Evolutionary conservation across 441 rosid genomes (phyloP).

Genomic region (Hura crepitans): DNA sequence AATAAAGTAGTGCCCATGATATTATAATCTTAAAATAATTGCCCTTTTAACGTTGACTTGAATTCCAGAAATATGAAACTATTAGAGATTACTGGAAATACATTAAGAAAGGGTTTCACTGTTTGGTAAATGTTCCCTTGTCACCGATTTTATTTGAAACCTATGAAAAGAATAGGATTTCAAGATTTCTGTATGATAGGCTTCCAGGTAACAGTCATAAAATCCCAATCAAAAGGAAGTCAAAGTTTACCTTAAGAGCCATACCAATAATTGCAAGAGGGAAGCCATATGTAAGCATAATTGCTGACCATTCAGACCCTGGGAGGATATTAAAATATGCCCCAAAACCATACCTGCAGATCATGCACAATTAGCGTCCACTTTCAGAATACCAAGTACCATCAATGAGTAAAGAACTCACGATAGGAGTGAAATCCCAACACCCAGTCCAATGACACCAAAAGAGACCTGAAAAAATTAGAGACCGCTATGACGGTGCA

Average conservation of each 20-base stretch:
- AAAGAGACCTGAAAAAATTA: constrained; percentile 62
- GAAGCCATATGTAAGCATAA: constrained; percentile 92
- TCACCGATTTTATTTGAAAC: neutral
- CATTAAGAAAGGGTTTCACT: neutral
- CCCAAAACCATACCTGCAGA: constrained; percentile 79
- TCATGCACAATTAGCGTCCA: constrained; percentile 17
- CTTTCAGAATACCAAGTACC: constrained; percentile 1
- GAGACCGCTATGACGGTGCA: neutral
- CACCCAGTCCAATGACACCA: constrained; percentile 78
- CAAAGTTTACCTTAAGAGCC: constrained; percentile 81
- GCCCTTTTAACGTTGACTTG: neutral
- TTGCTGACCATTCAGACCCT: constrained; percentile 95
- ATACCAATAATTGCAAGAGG: constrained; percentile 96
- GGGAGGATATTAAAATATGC: constrained; percentile 91
- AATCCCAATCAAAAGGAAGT: constrained; percentile 12
- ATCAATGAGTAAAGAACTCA: constrained; percentile 38
- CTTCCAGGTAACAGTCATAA: neutral
- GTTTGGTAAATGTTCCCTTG: neutral
- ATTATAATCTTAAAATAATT: neutral
- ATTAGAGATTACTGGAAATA: constrained; percentile 24
- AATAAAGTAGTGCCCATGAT: neutral
- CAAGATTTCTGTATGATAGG: neutral
- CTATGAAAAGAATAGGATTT: constrained; percentile 1
- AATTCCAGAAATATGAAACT: too few relatives aligned
- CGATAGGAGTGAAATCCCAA: constrained; percentile 72